A percentile compares a stretch with the other conserved stretches of the same genome.
Conservation (phyloP, 2,329 filamentous ascomycete genomes). For the Sodiomyces alkalinus region DNA sequence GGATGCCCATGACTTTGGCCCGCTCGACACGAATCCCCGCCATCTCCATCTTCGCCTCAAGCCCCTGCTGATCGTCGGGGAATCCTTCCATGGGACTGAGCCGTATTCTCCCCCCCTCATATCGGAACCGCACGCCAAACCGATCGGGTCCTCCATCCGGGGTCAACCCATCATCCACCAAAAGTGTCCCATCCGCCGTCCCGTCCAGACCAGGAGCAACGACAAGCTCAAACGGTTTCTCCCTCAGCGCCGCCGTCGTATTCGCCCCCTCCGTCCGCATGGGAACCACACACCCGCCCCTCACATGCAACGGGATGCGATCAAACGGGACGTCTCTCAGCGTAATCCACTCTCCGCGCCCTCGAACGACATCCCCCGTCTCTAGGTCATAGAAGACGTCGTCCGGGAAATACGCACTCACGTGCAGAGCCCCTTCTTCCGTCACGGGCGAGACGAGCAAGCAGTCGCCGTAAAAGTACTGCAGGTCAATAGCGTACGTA, state of each 20-base stretch:
- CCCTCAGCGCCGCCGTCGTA: conserved; percentile 48
- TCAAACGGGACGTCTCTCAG: conserved; percentile 21
- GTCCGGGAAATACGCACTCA: conserved; percentile 32
- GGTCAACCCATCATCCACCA: conserved; percentile 76
- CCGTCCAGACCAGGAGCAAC: conserved; percentile 50
- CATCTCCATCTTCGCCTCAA: too few species aligned
- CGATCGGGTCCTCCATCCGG: too few species aligned
- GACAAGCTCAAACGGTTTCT: conserved; percentile 54
- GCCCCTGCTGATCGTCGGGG: too few species aligned
- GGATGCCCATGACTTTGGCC: too few species aligned
- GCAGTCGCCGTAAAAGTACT: conserved; percentile 34
- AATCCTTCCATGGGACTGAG: too few species aligned
- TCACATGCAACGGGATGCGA: conserved; percentile 52
- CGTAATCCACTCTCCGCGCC: conserved; percentile 3
- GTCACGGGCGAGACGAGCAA: conserved; percentile 34
- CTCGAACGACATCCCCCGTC: conserved; percentile 20
- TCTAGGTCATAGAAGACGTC: conserved; percentile 38
- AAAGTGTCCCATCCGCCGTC: conserved; percentile 50
- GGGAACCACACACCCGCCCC: conserved; percentile 50
- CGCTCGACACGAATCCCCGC: too few species aligned
- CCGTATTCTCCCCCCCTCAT: too few species aligned
- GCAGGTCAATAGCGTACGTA: conserved; percentile 29
- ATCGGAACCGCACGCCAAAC: too few species aligned
- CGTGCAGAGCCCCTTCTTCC: conserved; percentile 24
- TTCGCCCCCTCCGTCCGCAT: conserved; percentile 38